Evolutionary conservation across 2,329 filamentous ascomycete genomes (phyloP), one percentile per base, ranked within the genome.

Genomic region (Pyrenochaeta sp.): DNA sequence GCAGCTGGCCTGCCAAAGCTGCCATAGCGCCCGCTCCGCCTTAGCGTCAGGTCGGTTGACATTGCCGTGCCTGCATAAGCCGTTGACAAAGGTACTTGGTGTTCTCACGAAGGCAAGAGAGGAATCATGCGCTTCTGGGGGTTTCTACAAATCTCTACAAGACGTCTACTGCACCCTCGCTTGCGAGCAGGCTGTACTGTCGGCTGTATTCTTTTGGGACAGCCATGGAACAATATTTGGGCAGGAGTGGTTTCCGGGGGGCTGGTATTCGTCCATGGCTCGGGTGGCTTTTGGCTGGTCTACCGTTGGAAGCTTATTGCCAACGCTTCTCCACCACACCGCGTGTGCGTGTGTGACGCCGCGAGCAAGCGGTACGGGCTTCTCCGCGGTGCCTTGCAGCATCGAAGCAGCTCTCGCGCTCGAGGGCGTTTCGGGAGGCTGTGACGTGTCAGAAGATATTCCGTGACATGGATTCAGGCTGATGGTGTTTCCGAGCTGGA

Each of bases 401-500:
- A 21, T 39, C 17, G 36, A 15, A 39, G 36, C 18, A 39, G 9
- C 36, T 23, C 36, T 23, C 36, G 17, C 2, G 20, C 11, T 39
- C 18, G 36, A 21, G 18, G 23, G 42, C 23, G 45, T 48, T 44
- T 44, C 39, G 35, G 32, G 14, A 11, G 27, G 44, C 18, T 27
- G 17, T 11, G n/a, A 35, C 29, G 40, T 30, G 36, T 58, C 49
- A 56, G 51, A 41, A 49, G 49, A 37, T 20, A 18, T 31, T 20
- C 30, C 23, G 51, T 32, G 45, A 48, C 44, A 40, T 41, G 37
- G 43, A 33, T 48, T 52, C 44, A 46, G 47, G 40, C 48, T 51
- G 46, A 48, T 41, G 43, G 47, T 49, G 41, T 50, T 53, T 58
- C 29, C 47, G 54, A 48, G 47, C 44, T 50, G 49, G n/a, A 37